Percentiles rank a stretch among this genome's conserved stretches.
Conservation (phyloP, 306 rosid genomes). For the Sesbania bispinosa region DNA sequence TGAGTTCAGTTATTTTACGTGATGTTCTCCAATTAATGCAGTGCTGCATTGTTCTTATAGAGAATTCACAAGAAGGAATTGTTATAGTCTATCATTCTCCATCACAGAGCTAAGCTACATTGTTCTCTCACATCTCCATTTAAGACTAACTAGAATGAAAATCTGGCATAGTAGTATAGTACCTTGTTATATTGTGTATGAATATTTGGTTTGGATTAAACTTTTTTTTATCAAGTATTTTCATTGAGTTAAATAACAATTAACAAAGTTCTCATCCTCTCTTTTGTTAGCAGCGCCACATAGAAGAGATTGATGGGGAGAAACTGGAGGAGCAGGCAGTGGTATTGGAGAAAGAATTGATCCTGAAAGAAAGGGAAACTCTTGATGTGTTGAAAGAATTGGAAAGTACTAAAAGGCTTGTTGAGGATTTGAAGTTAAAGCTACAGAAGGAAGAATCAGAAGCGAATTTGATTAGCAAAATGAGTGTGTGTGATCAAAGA, state of each 20-base stretch:
- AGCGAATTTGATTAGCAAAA: not conserved
- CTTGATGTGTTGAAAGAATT: constrained; percentile 46
- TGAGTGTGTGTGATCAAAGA: not conserved
- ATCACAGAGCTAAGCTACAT: not conserved
- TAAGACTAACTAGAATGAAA: not conserved
- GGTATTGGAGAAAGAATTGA: constrained; percentile 41
- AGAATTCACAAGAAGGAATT: not conserved
- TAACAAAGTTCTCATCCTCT: not conserved
- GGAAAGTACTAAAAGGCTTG: constrained; percentile 43
- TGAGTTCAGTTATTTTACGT: not conserved
- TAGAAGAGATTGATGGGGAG: constrained; percentile 14
- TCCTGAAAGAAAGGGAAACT: constrained; percentile 46
- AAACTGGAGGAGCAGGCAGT: constrained; percentile 38
- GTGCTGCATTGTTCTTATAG: not conserved
- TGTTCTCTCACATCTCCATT: not conserved
- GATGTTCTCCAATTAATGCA: not conserved
- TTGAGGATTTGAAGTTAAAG: constrained; percentile 38
- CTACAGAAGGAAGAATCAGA: constrained; percentile 36
- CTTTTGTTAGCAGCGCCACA: constrained; percentile 1
- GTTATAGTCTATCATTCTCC: not conserved
- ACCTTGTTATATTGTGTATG: not conserved
- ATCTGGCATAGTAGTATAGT: not conserved
- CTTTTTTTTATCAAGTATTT: not conserved
- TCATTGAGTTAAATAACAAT: not conserved
- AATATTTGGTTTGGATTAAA: not conserved